These are phyloP conservation scores for Dactylellina haptotyla DNA, from an alignment of 2,329 filamentous ascomycete species.

Conservation along the genomic window DNA sequence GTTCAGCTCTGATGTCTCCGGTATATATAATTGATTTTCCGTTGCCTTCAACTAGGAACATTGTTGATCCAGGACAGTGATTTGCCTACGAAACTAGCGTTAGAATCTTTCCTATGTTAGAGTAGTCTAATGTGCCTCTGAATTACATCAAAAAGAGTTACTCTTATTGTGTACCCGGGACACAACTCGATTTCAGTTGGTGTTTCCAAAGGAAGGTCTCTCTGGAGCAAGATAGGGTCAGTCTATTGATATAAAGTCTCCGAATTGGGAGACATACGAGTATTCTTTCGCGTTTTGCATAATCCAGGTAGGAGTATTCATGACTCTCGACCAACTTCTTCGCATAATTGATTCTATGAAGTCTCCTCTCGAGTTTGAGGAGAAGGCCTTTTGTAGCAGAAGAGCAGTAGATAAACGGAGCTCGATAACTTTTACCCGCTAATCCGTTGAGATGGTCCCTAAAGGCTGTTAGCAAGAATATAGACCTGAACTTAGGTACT, in stretches of 20 bases:
- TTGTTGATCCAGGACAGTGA: conserved; percentile 87
- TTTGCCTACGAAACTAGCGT: conserved; percentile 69
- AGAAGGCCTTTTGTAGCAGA: conserved; percentile 81
- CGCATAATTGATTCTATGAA: conserved; percentile 82
- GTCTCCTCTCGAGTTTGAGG: conserved; percentile 79
- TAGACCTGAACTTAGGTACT: too few relatives aligned
- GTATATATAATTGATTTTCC: conserved; percentile 83
- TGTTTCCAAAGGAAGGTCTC: conserved; percentile 82
- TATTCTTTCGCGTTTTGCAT: conserved; percentile 66
- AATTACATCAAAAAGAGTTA: conserved; percentile 84
- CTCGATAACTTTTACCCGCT: conserved; percentile 71
- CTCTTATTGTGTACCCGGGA: conserved; percentile 74
- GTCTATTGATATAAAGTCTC: background rate
- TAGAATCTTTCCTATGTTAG: background rate
- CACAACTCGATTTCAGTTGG: conserved; percentile 79
- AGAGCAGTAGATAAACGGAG: conserved; percentile 91
- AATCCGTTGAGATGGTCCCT: conserved; percentile 87
- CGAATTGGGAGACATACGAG: conserved; percentile 56
- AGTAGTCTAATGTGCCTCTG: conserved; percentile 10
- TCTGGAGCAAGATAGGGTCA: conserved; percentile 64
- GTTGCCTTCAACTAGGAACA: conserved; percentile 86
- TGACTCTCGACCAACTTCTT: conserved; percentile 79
- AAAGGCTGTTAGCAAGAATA: background rate
- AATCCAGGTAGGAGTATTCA: conserved; percentile 78
- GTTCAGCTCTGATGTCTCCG: conserved; percentile 83